A percentile compares a stretch with the other conserved stretches of the same genome.
Conservation (phyloP, 2,329 filamentous ascomycete species). For the Pseudopithomyces chartarum region DNA sequence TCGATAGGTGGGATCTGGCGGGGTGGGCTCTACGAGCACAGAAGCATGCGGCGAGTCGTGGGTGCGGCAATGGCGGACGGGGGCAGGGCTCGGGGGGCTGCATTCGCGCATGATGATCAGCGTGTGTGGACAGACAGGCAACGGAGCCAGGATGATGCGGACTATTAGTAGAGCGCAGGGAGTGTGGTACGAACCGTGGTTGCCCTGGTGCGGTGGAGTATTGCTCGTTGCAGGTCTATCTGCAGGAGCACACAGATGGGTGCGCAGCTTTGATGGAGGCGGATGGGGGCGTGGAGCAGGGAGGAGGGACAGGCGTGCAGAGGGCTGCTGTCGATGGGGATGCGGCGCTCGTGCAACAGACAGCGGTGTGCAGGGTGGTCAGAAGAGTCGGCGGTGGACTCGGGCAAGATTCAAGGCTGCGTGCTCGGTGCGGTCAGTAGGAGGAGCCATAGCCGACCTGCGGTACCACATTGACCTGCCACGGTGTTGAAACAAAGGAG, state of each 20-base stretch:
- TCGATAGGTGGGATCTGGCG: slow-evolving; percentile 23
- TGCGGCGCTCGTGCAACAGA: slow-evolving; percentile 28
- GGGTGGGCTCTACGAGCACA: slow-evolving; percentile 24
- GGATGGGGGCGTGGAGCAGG: slow-evolving; percentile 19
- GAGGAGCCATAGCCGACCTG: slow-evolving; percentile 36
- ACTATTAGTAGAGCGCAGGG: slow-evolving; percentile 25
- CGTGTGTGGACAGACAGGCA: slow-evolving; percentile 16
- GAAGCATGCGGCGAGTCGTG: slow-evolving; percentile 33
- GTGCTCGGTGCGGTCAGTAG: slow-evolving; percentile 36
- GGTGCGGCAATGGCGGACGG: slow-evolving; percentile 16
- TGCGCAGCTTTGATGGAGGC: slow-evolving; percentile 31
- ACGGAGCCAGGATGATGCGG: slow-evolving; percentile 11
- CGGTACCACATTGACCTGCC: slow-evolving; percentile 41
- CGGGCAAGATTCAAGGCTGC: slow-evolving; percentile 24
- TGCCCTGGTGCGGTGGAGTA: slow-evolving; percentile 28
- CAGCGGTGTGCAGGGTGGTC: slow-evolving; percentile 3
- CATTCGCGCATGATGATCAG: slow-evolving; percentile 42
- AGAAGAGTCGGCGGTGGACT: slow-evolving; percentile 8
- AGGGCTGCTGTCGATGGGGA: slow-evolving; percentile 22
- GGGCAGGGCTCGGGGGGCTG: slow-evolving; percentile 24
- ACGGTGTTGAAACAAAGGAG: slow-evolving; percentile 39
- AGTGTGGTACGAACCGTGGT: slow-evolving; percentile 42
- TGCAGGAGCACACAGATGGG: slow-evolving; percentile 39
- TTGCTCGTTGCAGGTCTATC: slow-evolving; percentile 32
- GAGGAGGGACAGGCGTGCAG: slow-evolving; percentile 24